Evolutionary conservation across 1,284 basidiomycete genomes (phyloP).

Genomic region (Ceratobasidium sp.): DNA sequence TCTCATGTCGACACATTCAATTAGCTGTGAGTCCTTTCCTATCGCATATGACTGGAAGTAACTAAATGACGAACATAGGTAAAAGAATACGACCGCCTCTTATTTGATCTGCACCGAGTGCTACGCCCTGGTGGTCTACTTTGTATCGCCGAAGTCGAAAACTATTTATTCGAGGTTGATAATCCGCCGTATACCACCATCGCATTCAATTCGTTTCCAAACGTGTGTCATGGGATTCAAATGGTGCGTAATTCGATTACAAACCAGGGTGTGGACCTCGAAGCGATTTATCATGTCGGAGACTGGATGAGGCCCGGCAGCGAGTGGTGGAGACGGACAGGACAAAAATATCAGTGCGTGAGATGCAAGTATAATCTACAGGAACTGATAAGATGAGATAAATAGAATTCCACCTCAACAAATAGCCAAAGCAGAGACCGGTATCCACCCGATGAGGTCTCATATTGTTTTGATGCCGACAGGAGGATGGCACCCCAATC

Average conservation of each 20-base stretch:
- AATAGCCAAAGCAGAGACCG: not conserved
- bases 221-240: not conserved
- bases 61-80: not conserved
- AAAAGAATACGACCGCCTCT: conserved; percentile 36
- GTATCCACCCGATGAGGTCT: not conserved
- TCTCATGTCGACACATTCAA: conserved; percentile 32
- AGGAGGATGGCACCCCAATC: conserved; percentile 30
- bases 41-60: not conserved
- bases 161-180: conserved; percentile 21
- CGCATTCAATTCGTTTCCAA: not conserved
- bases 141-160: conserved; percentile 24
- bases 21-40: not conserved
- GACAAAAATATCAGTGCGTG: conserved; percentile 22
- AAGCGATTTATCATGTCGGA: conserved; percentile 2
- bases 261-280: conserved; percentile 20
- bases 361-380: too few relatives aligned
- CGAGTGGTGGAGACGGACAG: conserved; percentile 6
- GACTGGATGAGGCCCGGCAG: conserved; percentile 15
- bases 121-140: conserved; percentile 19
- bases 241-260: not conserved
- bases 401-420: not conserved
- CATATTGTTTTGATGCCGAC: conserved; percentile 14
- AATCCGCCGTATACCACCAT: conserved; percentile 18
- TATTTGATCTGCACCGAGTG: conserved; percentile 27
- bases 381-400: too few relatives aligned